A percentile compares a stretch with the other conserved stretches of the same genome.
phyloP scores from a whole-genome alignment of 352 stramenopile species.

The Globisporangium megalacanthum region DNA sequence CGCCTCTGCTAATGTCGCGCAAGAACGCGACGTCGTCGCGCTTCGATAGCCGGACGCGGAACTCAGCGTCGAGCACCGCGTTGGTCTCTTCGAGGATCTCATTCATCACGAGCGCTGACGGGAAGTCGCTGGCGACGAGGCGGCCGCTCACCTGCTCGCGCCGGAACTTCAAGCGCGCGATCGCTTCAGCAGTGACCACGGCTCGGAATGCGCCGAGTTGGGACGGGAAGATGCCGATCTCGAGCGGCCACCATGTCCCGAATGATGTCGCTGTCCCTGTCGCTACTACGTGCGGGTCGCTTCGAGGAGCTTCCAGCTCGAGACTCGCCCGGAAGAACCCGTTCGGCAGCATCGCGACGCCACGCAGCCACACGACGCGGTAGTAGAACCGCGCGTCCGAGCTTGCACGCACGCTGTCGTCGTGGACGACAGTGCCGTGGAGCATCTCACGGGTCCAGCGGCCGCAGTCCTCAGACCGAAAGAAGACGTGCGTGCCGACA shows the following conservation, averaged over 20 bases:
- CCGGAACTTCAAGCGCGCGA: slow-evolving; percentile 45
- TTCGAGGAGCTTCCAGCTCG: slow-evolving; percentile 22
- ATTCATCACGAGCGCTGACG: slow-evolving; percentile 27
- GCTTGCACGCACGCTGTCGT: slow-evolving; percentile 20
- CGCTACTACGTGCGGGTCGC: not conserved
- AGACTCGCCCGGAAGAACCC: slow-evolving; percentile 54
- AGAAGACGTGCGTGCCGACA: slow-evolving; percentile 46
- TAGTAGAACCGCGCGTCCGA: slow-evolving; percentile 26
- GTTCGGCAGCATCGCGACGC: slow-evolving; percentile 57
- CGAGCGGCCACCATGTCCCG: slow-evolving; percentile 28
- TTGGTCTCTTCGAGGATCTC: slow-evolving; percentile 47
- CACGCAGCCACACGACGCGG: slow-evolving; percentile 63
- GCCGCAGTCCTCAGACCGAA: slow-evolving; percentile 35
- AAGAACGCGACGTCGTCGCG: slow-evolving; percentile 40
- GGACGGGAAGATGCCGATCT: slow-evolving; percentile 48
- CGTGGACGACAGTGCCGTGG: slow-evolving; percentile 33
- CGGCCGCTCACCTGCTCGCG: slow-evolving; percentile 32
- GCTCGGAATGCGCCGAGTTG: slow-evolving; percentile 52
- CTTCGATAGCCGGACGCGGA: slow-evolving; percentile 29
- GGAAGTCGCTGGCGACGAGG: slow-evolving; percentile 28
- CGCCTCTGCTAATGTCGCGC: slow-evolving; percentile 20
- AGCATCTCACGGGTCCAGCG: slow-evolving; percentile 55
- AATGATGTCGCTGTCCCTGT: too few relatives aligned
- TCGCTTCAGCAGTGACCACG: slow-evolving; percentile 46
- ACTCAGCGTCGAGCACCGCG: slow-evolving; percentile 34